Base-by-base conservation (phyloP, 2,329 filamentous ascomycete genomes). In the Colletotrichum sp. region DNA sequence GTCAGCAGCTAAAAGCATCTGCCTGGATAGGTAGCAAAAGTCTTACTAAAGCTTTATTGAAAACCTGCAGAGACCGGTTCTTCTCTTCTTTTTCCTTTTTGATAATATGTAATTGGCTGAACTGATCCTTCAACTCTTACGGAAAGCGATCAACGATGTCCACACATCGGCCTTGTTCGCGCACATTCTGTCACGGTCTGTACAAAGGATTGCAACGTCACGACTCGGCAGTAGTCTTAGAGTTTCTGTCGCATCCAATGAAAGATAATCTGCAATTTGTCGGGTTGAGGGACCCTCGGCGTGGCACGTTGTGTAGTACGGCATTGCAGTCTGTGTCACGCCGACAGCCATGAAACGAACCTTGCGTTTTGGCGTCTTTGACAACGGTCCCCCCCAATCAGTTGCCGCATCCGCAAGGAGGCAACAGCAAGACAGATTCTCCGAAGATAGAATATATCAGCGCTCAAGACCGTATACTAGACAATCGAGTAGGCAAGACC, bases 401-500 rank as follows among this genome's bases (percentile, higher is more conserved):
- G 13, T 47, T 21, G n/a, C 6, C 43, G 43, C 43, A 51, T 51
- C 43, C n/a, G 18, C 43, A 51, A 51, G n/a, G 43, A 5, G 43
- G n/a, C 6, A 47, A 13, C 0, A 8, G 1, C 0, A 0, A 2
- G 12, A 0, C 43, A 21, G 2, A 51, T 21, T 8, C n/a, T 21
- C 2, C 43, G 7, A 21, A 51, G n/a, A 21, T 21, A 13, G 11
- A 0, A 47, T 47, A 6, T 0, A 0, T 21, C 38, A 12, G 9
- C 38, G n/a, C 0, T 47, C 6, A 47, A 47, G 12, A 4, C 43
- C n/a, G 43, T 7, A 47, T 38, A 8, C 18, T n/a, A 8, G 12
- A 47, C 0, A 9, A 47, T n/a, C 43, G 0, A 18, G n/a, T 47
- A 21, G 1, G 7, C 0, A 18, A 47, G n/a, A 18, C 4, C 0